phyloP scores from a whole-genome alignment of 148 eudicot genomes.

The Chenopodium album region DNA sequence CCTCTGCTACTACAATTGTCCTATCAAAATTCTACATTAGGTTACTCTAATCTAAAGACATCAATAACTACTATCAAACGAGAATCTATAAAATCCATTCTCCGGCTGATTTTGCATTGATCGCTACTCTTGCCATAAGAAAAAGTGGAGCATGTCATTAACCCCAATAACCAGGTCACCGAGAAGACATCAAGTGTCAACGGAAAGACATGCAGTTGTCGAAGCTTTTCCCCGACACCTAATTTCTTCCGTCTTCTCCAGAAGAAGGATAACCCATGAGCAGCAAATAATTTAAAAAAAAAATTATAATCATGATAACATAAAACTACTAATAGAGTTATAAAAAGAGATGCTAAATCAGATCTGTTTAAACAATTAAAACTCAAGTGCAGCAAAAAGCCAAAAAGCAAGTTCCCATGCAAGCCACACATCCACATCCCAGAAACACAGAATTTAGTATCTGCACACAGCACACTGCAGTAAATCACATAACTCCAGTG shows the following conservation, averaged over 20 bases:
- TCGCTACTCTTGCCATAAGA: neutral
- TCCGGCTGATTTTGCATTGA: neutral
- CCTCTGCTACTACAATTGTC: neutral
- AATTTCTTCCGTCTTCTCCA: neutral
- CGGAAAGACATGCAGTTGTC: neutral
- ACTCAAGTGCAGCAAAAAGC: slow-evolving; percentile 1
- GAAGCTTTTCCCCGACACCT: neutral
- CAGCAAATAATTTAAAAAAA: neutral
- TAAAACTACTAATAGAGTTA: neutral
- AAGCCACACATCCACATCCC: slow-evolving; percentile 13
- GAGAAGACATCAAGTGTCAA: neutral
- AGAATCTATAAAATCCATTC: neutral
- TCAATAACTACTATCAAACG: neutral
- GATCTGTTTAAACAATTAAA: slow-evolving; percentile 3
- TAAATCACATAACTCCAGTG: neutral
- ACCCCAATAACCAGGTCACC: no score
- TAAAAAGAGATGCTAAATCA: neutral
- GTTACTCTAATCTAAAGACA: neutral
- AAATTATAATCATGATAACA: no score
- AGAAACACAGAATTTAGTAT: neutral
- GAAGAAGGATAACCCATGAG: neutral
- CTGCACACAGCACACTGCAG: neutral
- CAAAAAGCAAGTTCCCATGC: neutral
- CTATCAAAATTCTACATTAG: neutral
- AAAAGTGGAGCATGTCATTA: neutral